phyloP scores from a whole-genome alignment of 192 early-diverging fungal species.

The Chytriomyces confervae region DNA sequence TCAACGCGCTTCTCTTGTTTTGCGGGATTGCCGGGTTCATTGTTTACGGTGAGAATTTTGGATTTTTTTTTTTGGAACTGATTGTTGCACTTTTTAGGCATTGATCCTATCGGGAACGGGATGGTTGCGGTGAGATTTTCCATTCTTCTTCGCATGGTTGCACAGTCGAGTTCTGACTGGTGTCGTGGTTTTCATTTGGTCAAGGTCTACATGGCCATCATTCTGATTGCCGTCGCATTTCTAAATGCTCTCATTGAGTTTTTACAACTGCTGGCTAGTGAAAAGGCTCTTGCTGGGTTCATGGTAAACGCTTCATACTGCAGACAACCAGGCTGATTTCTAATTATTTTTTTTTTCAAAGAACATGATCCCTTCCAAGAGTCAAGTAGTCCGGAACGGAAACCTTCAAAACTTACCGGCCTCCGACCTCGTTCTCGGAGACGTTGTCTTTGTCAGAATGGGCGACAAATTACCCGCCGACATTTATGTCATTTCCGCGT shows the following conservation, averaged over 20 bases:
- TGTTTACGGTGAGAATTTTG: conserved; percentile 56
- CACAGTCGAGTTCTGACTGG: background rate
- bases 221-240: conserved; percentile 51
- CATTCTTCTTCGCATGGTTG: background rate
- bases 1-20: conserved; percentile 82
- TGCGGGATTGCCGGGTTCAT: conserved; percentile 83
- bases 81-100: conserved; percentile 2
- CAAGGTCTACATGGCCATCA: conserved; percentile 61
- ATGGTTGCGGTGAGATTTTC: conserved; percentile 16
- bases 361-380: conserved; percentile 84
- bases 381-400: conserved; percentile 75
- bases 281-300: conserved; percentile 38
- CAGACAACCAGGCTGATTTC: too few species aligned
- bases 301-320: too few species aligned
- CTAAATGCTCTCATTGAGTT: conserved; percentile 57
- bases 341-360: too few species aligned
- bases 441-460: conserved; percentile 83
- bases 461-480: conserved; percentile 95
- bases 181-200: conserved; percentile 8
- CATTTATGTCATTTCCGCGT: conserved; percentile 73
- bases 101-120: conserved; percentile 74
- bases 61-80: background rate
- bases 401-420: conserved; percentile 69
- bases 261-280: conserved; percentile 40
- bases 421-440: conserved; percentile 76